Conservation (phyloP, 805 yeast species). For the Zygoascus bituminiphila region DNA sequence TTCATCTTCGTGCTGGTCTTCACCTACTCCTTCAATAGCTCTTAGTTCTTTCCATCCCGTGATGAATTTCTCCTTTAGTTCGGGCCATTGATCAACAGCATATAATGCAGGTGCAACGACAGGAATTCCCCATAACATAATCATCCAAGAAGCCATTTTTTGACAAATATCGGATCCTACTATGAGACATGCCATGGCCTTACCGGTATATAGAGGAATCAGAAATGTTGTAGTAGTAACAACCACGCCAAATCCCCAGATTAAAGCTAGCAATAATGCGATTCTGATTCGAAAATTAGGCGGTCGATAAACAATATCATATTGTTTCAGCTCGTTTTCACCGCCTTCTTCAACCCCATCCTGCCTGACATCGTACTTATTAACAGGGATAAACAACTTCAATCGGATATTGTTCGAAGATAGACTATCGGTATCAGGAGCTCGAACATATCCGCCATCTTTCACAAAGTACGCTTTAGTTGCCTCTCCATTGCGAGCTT, state of each 20-base stretch:
- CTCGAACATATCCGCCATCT: slow-evolving; percentile 76
- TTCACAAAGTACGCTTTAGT: slow-evolving; percentile 54
- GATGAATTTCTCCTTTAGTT: not conserved
- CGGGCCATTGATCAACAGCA: not conserved
- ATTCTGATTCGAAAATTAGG: slow-evolving; percentile 62
- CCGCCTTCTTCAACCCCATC: slow-evolving; percentile 34
- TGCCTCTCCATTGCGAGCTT: slow-evolving; percentile 37
- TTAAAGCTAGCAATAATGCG: slow-evolving; percentile 35
- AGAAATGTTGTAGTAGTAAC: slow-evolving; percentile 19
- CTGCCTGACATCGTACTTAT: slow-evolving; percentile 36
- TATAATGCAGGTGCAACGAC: not conserved
- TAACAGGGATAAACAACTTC: slow-evolving; percentile 71
- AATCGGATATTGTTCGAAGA: slow-evolving; percentile 46
- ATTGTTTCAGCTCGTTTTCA: slow-evolving; percentile 33
- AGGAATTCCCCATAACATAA: not conserved
- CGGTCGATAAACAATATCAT: slow-evolving; percentile 80
- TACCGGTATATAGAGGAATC: slow-evolving; percentile 26
- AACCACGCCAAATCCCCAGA: slow-evolving; percentile 38
- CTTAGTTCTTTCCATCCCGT: not conserved
- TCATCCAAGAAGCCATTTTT: slow-evolving; percentile 1
- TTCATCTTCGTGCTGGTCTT: not conserved
- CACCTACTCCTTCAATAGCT: not conserved
- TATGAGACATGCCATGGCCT: slow-evolving; percentile 2
- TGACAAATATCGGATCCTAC: not conserved
- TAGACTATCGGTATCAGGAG: slow-evolving; percentile 75